Evolutionary conservation across 1,284 basidiomycete genomes (phyloP), one percentile per base, ranked within the genome.

Genomic region (Sporisorium reilianum): DNA sequence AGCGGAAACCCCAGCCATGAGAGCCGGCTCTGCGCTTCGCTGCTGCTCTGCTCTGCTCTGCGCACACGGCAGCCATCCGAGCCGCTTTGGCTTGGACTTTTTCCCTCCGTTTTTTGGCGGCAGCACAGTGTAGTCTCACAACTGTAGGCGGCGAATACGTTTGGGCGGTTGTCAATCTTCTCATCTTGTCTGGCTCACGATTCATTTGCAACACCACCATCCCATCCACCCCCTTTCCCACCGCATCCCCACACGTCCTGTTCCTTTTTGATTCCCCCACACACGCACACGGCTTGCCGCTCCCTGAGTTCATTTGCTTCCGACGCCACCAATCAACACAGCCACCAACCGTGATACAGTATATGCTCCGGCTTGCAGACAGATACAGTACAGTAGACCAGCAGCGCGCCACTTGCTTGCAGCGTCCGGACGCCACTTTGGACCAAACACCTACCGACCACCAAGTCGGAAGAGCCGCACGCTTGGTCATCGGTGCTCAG

Each of bases 261-360:
- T 23, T 46, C n/a, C 34, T 28, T n/a, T n/a, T n/a, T n/a, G n/a
- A 26, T 28, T 48, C 36, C 36, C 48, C 48, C 50, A 41, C 53
- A 50, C 34, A 52, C 49, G 40, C 30, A 54, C n/a, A 41, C 6
- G 22, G 23, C 50, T 36, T 50, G 16, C 30, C 45, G 18, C 12
- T 23, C 18, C 38, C 26, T 48, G 20, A 20, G 25, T 52, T 40
- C 41, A 46, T 53, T 34, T 57, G 26, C 16, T 22, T 26, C 42
- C 34, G 38, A 50, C 63, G 63, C 63, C 50, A 64, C 45, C 52
- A 55, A 49, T 34, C 51, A 61, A 30, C 20, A 32, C 42, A 46
- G 59, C 52, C 59, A 57, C 45, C 25, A n/a, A 40, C 30, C 18
- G n/a, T 32, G 32, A n/a, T n/a, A n/a, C n/a, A n/a, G n/a, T n/a